These are phyloP conservation scores for Penicillium sp. DNA, from an alignment of 2,329 filamentous ascomycete species.

Conservation along the genomic window DNA sequence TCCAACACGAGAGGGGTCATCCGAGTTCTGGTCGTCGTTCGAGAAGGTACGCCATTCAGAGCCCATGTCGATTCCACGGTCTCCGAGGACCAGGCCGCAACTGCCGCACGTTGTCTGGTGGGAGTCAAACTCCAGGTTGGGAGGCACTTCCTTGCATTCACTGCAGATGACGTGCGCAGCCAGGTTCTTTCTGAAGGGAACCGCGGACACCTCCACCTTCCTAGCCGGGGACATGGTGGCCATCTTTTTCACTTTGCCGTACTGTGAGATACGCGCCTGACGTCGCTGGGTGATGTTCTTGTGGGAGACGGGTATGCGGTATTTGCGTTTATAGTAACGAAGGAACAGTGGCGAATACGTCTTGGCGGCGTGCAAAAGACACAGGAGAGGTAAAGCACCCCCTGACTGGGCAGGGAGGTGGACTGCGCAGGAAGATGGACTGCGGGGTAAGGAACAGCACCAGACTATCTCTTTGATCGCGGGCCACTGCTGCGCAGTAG, in stretches of 20 bases:
- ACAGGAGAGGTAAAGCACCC: background rate
- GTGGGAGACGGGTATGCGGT: constrained; percentile 47
- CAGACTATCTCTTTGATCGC: constrained; percentile 20
- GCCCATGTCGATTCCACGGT: constrained; percentile 90
- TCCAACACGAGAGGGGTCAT: constrained; percentile 97
- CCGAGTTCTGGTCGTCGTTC: constrained; percentile 94
- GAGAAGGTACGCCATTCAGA: constrained; percentile 99
- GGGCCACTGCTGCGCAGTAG: constrained; percentile 34
- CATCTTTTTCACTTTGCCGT: constrained; percentile 37
- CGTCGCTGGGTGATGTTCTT: constrained; percentile 49
- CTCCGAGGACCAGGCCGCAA: constrained; percentile 87
- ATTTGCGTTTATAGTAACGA: constrained; percentile 55
- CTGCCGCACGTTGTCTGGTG: constrained; percentile 90
- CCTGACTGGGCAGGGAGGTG: background rate
- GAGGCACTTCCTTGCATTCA: constrained; percentile 90
- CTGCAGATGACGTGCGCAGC: constrained; percentile 83
- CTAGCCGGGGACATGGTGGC: constrained; percentile 39
- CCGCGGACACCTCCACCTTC: constrained; percentile 41
- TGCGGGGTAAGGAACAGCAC: background rate
- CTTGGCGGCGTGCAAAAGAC: constrained; percentile 53
- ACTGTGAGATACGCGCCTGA: constrained; percentile 35
- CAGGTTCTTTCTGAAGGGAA: constrained; percentile 75
- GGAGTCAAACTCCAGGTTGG: constrained; percentile 87
- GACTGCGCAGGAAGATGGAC: background rate
- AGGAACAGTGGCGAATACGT: constrained; percentile 73